Percentiles rank a stretch among this genome's conserved stretches.
Evolutionary conservation across 495 filamentous ascomycete genomes (phyloP).

Genomic region (Penicillium bialowiezense): DNA sequence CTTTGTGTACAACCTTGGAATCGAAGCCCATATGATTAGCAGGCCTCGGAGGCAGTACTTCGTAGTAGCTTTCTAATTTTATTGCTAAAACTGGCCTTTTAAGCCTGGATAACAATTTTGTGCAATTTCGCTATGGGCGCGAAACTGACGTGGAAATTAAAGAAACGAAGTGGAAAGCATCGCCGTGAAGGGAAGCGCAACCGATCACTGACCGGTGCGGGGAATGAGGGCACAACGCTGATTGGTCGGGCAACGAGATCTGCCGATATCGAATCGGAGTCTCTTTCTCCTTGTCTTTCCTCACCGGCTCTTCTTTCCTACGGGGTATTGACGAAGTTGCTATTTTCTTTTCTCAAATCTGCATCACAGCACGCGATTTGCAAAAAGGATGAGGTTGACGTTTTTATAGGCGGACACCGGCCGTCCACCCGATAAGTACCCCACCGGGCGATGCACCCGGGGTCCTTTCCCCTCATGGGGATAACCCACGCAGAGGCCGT

Average conservation of each 20-base stretch:
- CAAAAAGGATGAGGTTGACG: neutral
- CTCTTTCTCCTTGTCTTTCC: neutral
- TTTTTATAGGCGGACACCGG: constrained; percentile 3
- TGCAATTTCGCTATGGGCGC: no score
- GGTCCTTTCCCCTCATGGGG: constrained; percentile 9
- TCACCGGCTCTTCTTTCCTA: neutral
- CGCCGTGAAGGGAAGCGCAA: neutral
- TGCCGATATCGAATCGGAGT: neutral
- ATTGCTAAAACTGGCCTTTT: no score
- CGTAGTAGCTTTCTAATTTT: no score
- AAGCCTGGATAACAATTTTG: no score
- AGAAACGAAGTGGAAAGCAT: neutral
- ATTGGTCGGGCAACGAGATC: neutral
- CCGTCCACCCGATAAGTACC: constrained; percentile 5
- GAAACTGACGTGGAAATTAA: no score
- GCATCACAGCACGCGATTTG: neutral
- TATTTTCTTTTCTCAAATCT: neutral
- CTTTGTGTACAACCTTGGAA: no score
- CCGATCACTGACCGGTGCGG: neutral
- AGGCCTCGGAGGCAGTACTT: no score
- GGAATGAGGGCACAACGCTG: neutral
- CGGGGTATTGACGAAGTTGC: neutral
- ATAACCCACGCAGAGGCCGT: constrained; percentile 3
- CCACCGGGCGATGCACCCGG: constrained; percentile 8
- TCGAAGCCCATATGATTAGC: no score